phyloP scores from a whole-genome alignment of 2,329 filamentous ascomycete genomes.

The Fusarium zealandicum region DNA sequence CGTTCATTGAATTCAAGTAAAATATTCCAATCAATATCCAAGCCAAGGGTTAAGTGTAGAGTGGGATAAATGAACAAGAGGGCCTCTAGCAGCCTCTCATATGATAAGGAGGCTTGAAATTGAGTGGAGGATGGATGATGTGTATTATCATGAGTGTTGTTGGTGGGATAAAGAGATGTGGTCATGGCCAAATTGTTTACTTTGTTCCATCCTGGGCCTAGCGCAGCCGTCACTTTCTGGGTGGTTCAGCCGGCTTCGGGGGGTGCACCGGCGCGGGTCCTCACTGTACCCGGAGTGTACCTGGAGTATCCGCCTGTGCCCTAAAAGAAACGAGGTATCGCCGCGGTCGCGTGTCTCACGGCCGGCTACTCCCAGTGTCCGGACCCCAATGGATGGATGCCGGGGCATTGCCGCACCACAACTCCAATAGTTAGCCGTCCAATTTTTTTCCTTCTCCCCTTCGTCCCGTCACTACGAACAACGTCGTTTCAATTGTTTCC shows the following conservation, averaged over 20 bases:
- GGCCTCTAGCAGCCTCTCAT: background rate
- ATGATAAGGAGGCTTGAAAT: background rate
- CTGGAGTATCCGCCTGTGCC: background rate
- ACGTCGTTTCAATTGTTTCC: slow-evolving; percentile 37
- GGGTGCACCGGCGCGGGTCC: slow-evolving; percentile 15
- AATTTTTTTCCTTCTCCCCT: slow-evolving; percentile 44
- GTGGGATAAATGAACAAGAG: background rate
- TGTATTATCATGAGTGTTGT: slow-evolving; percentile 7
- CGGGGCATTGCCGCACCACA: slow-evolving; percentile 42
- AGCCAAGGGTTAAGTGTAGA: background rate
- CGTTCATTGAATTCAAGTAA: slow-evolving; percentile 9
- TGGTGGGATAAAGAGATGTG: slow-evolving; percentile 6
- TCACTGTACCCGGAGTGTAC: slow-evolving; percentile 29
- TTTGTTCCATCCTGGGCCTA: slow-evolving; percentile 43
- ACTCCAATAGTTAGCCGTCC: slow-evolving; percentile 33
- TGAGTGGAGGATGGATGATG: background rate
- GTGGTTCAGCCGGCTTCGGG: slow-evolving; percentile 23
- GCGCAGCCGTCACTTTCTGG: slow-evolving; percentile 20
- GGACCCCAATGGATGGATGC: slow-evolving; percentile 29
- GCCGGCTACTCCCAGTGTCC: slow-evolving; percentile 23
- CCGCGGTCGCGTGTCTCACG: slow-evolving; percentile 21
- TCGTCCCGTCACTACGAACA: slow-evolving; percentile 35
- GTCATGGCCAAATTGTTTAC: slow-evolving; percentile 40
- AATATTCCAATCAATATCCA: background rate
- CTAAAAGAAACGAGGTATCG: slow-evolving; percentile 19